Evolutionary conservation across 495 filamentous ascomycete genomes (phyloP).

Genomic region (Podospora appendiculata): DNA sequence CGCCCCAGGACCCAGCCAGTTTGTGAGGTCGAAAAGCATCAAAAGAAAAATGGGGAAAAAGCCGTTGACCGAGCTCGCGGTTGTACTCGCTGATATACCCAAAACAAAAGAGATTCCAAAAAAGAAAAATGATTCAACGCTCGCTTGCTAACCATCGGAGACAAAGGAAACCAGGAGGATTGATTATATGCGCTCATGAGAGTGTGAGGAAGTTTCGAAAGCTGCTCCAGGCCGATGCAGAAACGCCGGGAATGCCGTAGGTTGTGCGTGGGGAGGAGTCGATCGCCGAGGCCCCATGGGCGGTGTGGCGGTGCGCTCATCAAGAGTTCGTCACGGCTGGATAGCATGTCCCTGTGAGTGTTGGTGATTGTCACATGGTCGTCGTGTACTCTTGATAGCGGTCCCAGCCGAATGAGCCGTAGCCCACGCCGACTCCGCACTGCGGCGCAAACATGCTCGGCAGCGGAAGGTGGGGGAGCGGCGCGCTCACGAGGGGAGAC

Average conservation of each 20-base stretch:
- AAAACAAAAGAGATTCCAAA: conserved; percentile 16
- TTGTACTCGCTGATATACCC: conserved; percentile 20
- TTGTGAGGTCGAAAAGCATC: conserved; percentile 22
- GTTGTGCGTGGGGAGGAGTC: conserved; percentile 9
- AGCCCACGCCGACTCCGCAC: conserved; percentile 72
- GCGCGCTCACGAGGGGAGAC: conserved; percentile 53
- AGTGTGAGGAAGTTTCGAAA: conserved; percentile 21
- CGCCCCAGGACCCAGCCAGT: conserved; percentile 40
- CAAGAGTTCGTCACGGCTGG: conserved; percentile 33
- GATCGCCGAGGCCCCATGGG: background rate
- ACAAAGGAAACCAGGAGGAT: conserved; percentile 14
- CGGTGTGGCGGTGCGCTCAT: conserved; percentile 9
- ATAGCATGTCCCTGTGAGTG: conserved; percentile 26
- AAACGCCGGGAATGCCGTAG: conserved; percentile 32
- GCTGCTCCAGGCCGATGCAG: conserved; percentile 32
- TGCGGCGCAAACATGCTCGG: conserved; percentile 83
- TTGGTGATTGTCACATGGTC: conserved; percentile 55
- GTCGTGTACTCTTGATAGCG: conserved; percentile 54
- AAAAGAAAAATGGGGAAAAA: conserved; percentile 17
- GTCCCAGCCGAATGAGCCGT: conserved; percentile 74
- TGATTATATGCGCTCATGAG: conserved; percentile 14
- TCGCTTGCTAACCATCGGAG: conserved; percentile 30
- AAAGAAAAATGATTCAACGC: conserved; percentile 23
- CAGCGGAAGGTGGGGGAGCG: conserved; percentile 72
- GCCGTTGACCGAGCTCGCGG: conserved; percentile 36